Evolutionary conservation across 2,329 filamentous ascomycete genomes (phyloP).

Genomic region (Paecilomyces sp.): DNA sequence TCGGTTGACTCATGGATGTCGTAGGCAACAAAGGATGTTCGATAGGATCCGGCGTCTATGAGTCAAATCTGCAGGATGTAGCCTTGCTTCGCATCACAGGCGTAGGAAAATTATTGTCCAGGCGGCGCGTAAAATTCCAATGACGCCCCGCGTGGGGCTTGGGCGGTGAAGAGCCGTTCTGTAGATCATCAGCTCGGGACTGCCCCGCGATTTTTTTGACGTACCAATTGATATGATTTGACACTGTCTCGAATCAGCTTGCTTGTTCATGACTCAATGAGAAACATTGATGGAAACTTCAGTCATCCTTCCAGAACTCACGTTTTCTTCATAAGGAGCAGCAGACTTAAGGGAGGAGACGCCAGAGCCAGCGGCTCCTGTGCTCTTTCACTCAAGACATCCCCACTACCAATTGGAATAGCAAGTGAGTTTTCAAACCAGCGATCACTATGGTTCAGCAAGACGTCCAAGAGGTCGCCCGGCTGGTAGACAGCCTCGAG

Average conservation of each 20-base stretch:
- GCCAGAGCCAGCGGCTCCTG: slow-evolving; percentile 5
- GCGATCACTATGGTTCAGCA: slow-evolving; percentile 54
- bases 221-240: background rate
- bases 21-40: background rate
- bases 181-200: background rate
- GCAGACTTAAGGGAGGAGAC: background rate
- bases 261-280: background rate
- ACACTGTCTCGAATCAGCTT: background rate
- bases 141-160: background rate
- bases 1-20: slow-evolving; percentile 37
- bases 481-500: slow-evolving; percentile 60
- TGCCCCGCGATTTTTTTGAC: background rate
- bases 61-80: background rate
- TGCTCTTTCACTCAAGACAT: background rate
- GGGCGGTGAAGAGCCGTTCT: background rate
- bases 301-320: background rate
- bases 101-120: background rate
- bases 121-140: background rate
- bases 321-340: background rate
- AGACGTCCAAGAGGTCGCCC: slow-evolving; percentile 58
- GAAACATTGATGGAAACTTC: background rate
- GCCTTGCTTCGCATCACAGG: background rate
- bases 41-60: background rate
- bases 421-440: background rate
- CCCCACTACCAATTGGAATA: background rate